These are phyloP conservation scores for Leccinum fibrillosum DNA, from an alignment of 768 basidiomycete genomes.

Conservation along the genomic window DNA sequence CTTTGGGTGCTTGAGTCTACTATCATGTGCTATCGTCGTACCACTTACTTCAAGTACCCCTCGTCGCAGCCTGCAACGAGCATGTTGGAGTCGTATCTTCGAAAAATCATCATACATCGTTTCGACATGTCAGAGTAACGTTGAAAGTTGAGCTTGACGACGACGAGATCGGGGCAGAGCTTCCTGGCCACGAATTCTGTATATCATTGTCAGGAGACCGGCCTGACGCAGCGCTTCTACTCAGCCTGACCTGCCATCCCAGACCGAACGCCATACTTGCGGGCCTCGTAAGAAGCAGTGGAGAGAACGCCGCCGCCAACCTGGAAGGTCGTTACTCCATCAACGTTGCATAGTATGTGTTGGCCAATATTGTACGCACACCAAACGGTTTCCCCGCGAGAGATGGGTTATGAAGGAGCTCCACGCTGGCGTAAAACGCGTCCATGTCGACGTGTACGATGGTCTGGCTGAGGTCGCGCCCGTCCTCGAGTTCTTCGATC, in stretches of 20 bases:
- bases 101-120: conserved; percentile 65
- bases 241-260: conserved; percentile 80
- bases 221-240: neutral
- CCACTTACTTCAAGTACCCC: conserved; percentile 81
- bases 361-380: conserved; percentile 36
- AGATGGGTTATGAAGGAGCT: conserved; percentile 60
- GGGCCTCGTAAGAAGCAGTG: conserved; percentile 91
- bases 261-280: conserved; percentile 87
- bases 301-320: conserved; percentile 83
- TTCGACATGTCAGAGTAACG: conserved; percentile 70
- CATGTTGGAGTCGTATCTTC: conserved; percentile 77
- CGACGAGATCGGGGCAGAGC: conserved; percentile 84
- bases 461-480: conserved; percentile 74
- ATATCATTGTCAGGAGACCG: neutral
- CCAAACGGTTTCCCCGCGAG: conserved; percentile 73
- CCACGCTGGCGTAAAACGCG: conserved; percentile 85
- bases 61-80: conserved; percentile 80
- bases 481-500: conserved; percentile 70
- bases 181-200: conserved; percentile 90
- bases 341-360: neutral
- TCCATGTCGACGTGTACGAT: conserved; percentile 98
- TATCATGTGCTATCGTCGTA: neutral
- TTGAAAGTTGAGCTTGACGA: conserved; percentile 54
- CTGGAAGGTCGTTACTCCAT: conserved; percentile 24
- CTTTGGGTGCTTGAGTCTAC: conserved; percentile 37